Evolutionary conservation across 208 protist species (phyloP).

Genomic region (Acanthamoeba triangularis): DNA sequence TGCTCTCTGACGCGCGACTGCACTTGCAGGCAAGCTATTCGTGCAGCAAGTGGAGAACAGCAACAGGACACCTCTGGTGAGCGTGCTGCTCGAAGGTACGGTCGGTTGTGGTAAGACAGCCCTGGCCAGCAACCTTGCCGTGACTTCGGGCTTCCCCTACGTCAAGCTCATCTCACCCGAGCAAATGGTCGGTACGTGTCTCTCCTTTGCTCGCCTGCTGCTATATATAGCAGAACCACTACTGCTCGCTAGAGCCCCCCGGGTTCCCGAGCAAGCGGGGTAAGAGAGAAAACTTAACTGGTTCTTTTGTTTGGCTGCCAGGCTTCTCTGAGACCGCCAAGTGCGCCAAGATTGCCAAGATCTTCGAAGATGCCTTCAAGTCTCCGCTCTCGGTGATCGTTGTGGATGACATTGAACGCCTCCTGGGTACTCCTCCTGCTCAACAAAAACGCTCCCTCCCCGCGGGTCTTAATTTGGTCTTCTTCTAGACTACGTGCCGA

Average conservation of each 20-base stretch:
- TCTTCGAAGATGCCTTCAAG: constrained; percentile 99
- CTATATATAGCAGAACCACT: too few relatives aligned
- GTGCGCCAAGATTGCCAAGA: constrained; percentile 94
- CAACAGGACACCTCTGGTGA: constrained; percentile 95
- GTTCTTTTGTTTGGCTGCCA: too few relatives aligned
- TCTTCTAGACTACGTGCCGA: constrained; percentile 97
- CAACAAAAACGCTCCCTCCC: constrained; percentile 32
- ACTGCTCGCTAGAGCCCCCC: too few relatives aligned
- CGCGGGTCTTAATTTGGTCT: too few relatives aligned
- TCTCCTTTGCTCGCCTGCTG: constrained; percentile 90
- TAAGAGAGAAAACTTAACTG: too few relatives aligned
- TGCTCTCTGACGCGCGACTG: constrained; percentile 75
- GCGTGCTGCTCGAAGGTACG: constrained; percentile 94
- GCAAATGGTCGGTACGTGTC: constrained; percentile 93
- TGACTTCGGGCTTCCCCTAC: constrained; percentile 96
- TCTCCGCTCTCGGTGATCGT: constrained; percentile 97
- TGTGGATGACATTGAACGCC: constrained; percentile 98
- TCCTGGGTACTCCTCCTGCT: constrained; percentile 89
- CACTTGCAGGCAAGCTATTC: constrained; percentile 79
- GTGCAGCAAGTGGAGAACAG: constrained; percentile 89
- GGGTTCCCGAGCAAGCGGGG: too few relatives aligned
- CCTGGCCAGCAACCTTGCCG: constrained; percentile 95
- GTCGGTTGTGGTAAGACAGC: constrained; percentile 97
- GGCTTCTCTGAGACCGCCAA: constrained; percentile 91
- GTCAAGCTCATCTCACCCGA: constrained; percentile 98